A percentile compares a stretch with the other conserved stretches of the same genome.
These are phyloP conservation scores for Strobilomyces echinocephalus DNA, from an alignment of 768 basidiomycete species.

Conservation along the genomic window DNA sequence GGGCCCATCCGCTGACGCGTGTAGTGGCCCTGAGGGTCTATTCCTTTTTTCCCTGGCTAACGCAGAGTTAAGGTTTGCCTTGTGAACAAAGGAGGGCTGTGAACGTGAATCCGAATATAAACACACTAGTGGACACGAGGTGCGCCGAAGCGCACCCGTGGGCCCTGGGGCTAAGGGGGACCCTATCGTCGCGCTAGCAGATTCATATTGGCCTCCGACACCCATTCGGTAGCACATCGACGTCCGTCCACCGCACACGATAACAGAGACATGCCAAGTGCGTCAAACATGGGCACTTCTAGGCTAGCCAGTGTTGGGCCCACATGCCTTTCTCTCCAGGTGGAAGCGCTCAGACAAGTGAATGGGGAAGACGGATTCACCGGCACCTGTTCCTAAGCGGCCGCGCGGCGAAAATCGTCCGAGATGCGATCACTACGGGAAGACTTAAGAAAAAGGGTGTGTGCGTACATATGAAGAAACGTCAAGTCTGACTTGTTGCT, in stretches of 20 bases:
- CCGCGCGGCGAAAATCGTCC: slow-evolving; percentile 5
- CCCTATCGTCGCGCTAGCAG: not conserved
- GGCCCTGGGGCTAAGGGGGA: slow-evolving; percentile 21
- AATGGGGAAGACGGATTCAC: not conserved
- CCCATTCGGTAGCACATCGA: not conserved
- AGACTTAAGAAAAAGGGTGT: not conserved
- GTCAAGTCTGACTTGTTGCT: not conserved
- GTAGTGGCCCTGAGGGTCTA: slow-evolving; percentile 12
- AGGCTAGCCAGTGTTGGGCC: not conserved
- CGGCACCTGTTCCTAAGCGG: not conserved
- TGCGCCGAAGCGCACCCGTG: slow-evolving; percentile 22
- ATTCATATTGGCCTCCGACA: not conserved
- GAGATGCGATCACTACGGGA: not conserved
- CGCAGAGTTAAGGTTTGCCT: slow-evolving; percentile 20
- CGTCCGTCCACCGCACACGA: not conserved
- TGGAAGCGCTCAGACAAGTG: not conserved
- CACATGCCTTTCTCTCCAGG: not conserved
- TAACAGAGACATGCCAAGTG: not conserved
- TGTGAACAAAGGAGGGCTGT: slow-evolving; percentile 10
- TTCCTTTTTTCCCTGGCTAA: slow-evolving; percentile 13
- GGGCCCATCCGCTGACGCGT: slow-evolving; percentile 9
- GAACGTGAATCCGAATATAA: slow-evolving; percentile 3
- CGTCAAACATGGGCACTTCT: not conserved
- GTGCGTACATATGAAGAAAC: not conserved
- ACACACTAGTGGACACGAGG: slow-evolving; percentile 23